These are phyloP conservation scores for Gastrolobium bilobum DNA, from an alignment of 306 rosid species.

Conservation along the genomic window DNA sequence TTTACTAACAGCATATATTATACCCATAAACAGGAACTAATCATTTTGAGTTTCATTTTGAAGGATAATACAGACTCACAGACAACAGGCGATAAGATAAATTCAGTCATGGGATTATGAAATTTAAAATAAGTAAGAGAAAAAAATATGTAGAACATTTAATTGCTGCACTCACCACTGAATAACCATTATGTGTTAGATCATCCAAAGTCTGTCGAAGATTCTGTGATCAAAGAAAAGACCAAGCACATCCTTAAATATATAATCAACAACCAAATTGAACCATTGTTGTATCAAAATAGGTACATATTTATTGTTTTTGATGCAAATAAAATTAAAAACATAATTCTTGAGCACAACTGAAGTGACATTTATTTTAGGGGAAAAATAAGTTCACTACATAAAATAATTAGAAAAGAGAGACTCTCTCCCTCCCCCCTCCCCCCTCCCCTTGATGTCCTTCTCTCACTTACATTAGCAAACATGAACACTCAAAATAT, in stretches of 20 bases:
- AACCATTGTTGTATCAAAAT: conserved; percentile 11
- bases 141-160: neutral
- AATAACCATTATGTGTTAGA: conserved; percentile 82
- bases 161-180: conserved; percentile 79
- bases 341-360: neutral
- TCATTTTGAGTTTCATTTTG: conserved; percentile 36
- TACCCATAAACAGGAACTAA: neutral
- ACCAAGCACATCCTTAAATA: conserved; percentile 42
- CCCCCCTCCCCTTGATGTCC: neutral
- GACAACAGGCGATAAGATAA: conserved; percentile 20
- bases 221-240: conserved; percentile 68
- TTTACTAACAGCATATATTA: conserved; percentile 44
- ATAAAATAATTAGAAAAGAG: neutral
- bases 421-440: neutral
- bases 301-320: neutral
- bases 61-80: conserved; percentile 13
- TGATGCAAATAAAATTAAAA: neutral
- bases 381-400: neutral
- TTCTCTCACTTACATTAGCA: conserved; percentile 26
- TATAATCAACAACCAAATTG: conserved; percentile 35
- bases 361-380: neutral
- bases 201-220: conserved; percentile 97
- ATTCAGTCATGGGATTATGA: conserved; percentile 10
- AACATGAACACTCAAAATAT: conserved; percentile 29
- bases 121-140: neutral